Evolutionary conservation across 1,284 basidiomycete species (phyloP).

Genomic region (Boletus sp.): DNA sequence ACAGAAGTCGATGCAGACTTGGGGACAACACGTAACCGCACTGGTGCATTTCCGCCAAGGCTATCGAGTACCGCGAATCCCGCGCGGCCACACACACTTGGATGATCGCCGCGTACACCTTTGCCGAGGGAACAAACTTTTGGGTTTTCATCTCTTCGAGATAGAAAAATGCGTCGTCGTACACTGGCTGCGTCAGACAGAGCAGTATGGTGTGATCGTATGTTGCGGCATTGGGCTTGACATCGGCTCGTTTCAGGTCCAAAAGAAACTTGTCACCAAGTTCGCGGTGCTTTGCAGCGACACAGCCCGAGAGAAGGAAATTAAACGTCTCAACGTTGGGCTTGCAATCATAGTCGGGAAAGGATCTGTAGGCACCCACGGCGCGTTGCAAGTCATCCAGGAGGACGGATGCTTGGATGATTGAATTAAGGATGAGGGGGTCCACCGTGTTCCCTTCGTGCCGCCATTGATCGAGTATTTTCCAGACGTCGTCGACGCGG

Average conservation of each 20-base stretch:
- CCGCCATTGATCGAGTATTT: constrained; percentile 57
- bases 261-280: constrained; percentile 59
- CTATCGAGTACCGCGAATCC: constrained; percentile 65
- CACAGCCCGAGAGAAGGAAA: constrained; percentile 62
- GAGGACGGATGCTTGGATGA: constrained; percentile 61
- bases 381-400: constrained; percentile 72
- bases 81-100: constrained; percentile 51
- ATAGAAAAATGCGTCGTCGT: constrained; percentile 86
- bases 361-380: constrained; percentile 69
- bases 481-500: constrained; percentile 63
- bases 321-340: constrained; percentile 71
- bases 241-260: constrained; percentile 54
- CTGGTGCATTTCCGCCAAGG: constrained; percentile 66
- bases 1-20: constrained; percentile 35
- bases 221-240: constrained; percentile 55
- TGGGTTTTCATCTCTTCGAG: constrained; percentile 81
- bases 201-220: constrained; percentile 67
- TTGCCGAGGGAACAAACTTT: constrained; percentile 49
- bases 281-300: constrained; percentile 48
- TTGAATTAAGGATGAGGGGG: constrained; percentile 56
- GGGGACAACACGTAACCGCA: constrained; percentile 40
- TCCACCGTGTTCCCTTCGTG: constrained; percentile 52
- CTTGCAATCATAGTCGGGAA: constrained; percentile 49
- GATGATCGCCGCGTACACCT: constrained; percentile 61
- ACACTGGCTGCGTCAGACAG: constrained; percentile 64